Conservation (phyloP, 108 stramenopile genomes). For the Pseudonitzschia pungens region DNA sequence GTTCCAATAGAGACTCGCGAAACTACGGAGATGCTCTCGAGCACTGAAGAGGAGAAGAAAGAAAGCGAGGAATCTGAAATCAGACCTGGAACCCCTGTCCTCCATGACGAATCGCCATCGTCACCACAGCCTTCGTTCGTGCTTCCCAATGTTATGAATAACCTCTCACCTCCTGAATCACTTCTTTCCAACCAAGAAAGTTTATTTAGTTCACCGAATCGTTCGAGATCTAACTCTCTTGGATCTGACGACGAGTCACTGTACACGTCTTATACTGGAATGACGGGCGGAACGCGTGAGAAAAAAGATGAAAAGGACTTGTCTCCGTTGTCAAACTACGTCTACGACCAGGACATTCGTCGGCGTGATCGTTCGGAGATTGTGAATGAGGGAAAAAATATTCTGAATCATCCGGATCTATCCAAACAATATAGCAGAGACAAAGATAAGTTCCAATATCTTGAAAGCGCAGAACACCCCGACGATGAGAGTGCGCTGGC, state of each 20-base stretch:
- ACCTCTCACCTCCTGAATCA: neutral
- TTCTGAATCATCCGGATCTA: conserved; percentile 7
- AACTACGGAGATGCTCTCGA: neutral
- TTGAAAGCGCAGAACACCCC: conserved; percentile 1
- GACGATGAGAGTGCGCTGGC: conserved; percentile 13
- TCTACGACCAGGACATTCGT: conserved; percentile 11
- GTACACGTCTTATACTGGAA: conserved; percentile 11
- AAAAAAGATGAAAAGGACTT: neutral
- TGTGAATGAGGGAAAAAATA: neutral
- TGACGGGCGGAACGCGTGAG: neutral
- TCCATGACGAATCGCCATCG: neutral
- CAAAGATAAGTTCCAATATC: neutral
- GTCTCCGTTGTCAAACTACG: conserved; percentile 21
- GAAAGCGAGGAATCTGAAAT: conserved; percentile 1
- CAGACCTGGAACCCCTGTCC: neutral
- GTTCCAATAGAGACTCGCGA: neutral
- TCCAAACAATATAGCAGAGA: neutral
- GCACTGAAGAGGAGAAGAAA: neutral
- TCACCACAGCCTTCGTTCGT: neutral
- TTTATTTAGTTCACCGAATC: neutral
- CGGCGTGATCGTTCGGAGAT: conserved; percentile 11
- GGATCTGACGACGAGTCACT: conserved; percentile 26
- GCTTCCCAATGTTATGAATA: neutral
- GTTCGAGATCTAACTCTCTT: neutral
- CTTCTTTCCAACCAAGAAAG: conserved; percentile 2